phyloP scores from a whole-genome alignment of 2,329 filamentous ascomycete species.

The Talaromyces sp. region DNA sequence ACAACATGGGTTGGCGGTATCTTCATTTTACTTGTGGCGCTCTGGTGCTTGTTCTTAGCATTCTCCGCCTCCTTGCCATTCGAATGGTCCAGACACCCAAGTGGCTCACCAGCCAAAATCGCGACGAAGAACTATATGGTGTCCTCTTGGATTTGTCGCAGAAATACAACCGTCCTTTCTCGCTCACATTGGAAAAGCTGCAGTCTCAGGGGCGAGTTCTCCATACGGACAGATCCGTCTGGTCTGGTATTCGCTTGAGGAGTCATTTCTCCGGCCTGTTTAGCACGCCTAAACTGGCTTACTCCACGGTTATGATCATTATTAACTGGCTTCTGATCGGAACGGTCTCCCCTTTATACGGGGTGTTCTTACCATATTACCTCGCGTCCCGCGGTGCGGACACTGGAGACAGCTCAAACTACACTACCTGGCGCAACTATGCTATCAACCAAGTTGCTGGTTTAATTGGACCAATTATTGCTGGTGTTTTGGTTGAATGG shows the following conservation, averaged over 20 bases:
- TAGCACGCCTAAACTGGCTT: not conserved
- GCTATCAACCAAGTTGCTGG: constrained; percentile 4
- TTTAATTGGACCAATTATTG: not conserved
- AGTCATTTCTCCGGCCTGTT: constrained; percentile 5
- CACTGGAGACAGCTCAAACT: constrained; percentile 4
- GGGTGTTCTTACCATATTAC: constrained; percentile 3
- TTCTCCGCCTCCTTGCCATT: not conserved
- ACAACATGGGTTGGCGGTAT: constrained; percentile 8
- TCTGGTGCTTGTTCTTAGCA: constrained; percentile 3
- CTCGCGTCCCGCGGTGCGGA: constrained; percentile 1
- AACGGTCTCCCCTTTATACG: constrained; percentile 4
- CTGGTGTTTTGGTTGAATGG: constrained; percentile 1
- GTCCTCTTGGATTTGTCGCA: constrained; percentile 1
- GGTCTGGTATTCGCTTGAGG: constrained; percentile 2
- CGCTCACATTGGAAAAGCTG: constrained; percentile 1
- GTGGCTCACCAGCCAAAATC: constrained; percentile 3
- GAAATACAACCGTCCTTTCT: constrained; percentile 1
- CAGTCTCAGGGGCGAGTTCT: constrained; percentile 2
- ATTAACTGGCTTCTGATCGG: constrained; percentile 7
- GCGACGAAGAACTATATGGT: not conserved
- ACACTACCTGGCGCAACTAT: constrained; percentile 4
- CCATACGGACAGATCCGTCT: constrained; percentile 3
- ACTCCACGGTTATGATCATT: constrained; percentile 7
- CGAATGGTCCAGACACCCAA: constrained; percentile 5
- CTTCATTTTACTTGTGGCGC: constrained; percentile 4